A percentile compares a stretch with the other conserved stretches of the same genome.
phyloP scores from a whole-genome alignment of 192 early-diverging fungal genomes.

The Backusella macrospora region DNA sequence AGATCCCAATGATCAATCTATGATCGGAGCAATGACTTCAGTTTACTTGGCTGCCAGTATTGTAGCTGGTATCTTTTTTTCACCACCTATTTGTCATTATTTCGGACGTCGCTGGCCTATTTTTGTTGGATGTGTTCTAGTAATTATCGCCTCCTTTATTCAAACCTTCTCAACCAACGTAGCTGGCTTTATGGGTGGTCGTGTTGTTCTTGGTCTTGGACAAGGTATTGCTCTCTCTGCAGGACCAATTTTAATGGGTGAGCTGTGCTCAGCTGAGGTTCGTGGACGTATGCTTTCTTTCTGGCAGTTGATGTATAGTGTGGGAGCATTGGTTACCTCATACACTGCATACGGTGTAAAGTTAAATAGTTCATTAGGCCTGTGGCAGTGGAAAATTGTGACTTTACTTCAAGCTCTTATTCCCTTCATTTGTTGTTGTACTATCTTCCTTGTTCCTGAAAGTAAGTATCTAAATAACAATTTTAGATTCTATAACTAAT shows the following conservation, averaged over 20 bases:
- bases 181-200: conserved; percentile 30
- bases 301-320: conserved; percentile 31
- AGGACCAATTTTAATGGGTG: conserved; percentile 28
- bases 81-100: conserved; percentile 24
- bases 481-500: not conserved
- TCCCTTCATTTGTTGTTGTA: conserved; percentile 10
- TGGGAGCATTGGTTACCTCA: conserved; percentile 27
- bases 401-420: conserved; percentile 21
- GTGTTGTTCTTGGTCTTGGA: conserved; percentile 25
- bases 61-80: conserved; percentile 24
- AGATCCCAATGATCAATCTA: conserved; percentile 7
- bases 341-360: conserved; percentile 26
- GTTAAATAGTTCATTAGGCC: conserved; percentile 4
- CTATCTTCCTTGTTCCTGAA: conserved; percentile 30
- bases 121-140: conserved; percentile 16
- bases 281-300: conserved; percentile 36
- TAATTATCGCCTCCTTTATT: conserved; percentile 25
- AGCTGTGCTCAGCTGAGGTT: conserved; percentile 27
- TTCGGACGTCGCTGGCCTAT: conserved; percentile 32
- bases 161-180: conserved; percentile 27
- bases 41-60: conserved; percentile 24
- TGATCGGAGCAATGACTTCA: conserved; percentile 28
- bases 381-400: conserved; percentile 29
- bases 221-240: conserved; percentile 28
- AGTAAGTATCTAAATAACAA: not conserved